Evolutionary conservation across 2,329 filamentous ascomycete species (phyloP), one percentile per base, ranked within the genome.

Genomic region (Stemphylium beticola): DNA sequence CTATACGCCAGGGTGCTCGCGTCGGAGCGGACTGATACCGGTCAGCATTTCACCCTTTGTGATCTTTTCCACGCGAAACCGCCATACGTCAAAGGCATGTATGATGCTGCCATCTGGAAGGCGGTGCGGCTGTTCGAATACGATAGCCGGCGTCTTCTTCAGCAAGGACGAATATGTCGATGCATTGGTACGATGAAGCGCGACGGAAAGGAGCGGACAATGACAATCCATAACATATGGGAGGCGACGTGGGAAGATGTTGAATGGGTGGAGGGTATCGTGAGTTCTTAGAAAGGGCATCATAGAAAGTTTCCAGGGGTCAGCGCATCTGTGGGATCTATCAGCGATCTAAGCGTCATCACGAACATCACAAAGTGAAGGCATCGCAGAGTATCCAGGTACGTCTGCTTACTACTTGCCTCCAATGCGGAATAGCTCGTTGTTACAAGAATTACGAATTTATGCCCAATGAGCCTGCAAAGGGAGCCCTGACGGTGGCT

Each of bases 31-130:
- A 83, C 87, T 51, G 72, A 74, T 11, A 41, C 49, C 4, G 84
- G 80, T 57, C 87, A 91, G 65, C 78, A 84, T 50, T 89, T 90
- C 58, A 80, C 84, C n/a, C 83, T 90, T 44, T 77, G 79, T 34
- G 87, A 89, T 62, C 70, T 90, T 0, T 87, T 85, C 61, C 83
- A 85, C 55, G 80, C 85, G 17, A 78, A 77, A 10, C 81, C 82
- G 4, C 87, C 86, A 0, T 83, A 82, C 49, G 68, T 85, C 56
- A 74, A 80, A 47, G 78, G 78, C 0, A 62, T 74, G 1, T 81
- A 81, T 34, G 69, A 76, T 40, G 63, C 65, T 14, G 51, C 54
- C 2, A 74, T 81, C 24, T 84, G 79, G 78, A 78, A 78, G 57
- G 72, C 76, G 4, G 71, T 74, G 3, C 61, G 67, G 10, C 65